Percentiles rank a stretch among this genome's conserved stretches.
Evolutionary conservation across 1,139 yeast genomes (phyloP).

Genomic region (Yamadazyma mexicana): DNA sequence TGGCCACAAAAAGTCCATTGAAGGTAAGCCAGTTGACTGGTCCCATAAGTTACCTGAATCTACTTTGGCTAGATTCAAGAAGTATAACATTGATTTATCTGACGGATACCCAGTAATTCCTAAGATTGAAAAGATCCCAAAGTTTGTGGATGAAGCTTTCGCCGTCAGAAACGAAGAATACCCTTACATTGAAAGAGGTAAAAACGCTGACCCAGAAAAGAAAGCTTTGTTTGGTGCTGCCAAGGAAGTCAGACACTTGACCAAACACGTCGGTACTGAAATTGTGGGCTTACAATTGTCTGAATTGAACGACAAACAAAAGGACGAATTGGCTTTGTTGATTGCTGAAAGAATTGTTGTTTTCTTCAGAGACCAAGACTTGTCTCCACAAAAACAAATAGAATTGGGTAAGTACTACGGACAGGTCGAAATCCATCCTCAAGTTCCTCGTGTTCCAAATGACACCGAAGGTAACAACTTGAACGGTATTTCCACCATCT

Average conservation of each 20-base stretch:
- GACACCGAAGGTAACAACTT: constrained; percentile 18
- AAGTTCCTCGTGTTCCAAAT: constrained; percentile 34
- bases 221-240: constrained; percentile 55
- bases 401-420: constrained; percentile 45
- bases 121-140: constrained; percentile 36
- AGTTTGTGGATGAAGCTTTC: constrained; percentile 52
- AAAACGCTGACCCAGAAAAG: constrained; percentile 53
- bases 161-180: constrained; percentile 41
- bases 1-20: constrained; percentile 2
- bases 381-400: constrained; percentile 46
- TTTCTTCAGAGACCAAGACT: constrained; percentile 44
- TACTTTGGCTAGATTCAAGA: constrained; percentile 25
- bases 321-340: constrained; percentile 49
- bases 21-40: constrained; percentile 14
- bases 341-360: constrained; percentile 46
- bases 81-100: constrained; percentile 30
- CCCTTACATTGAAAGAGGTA: constrained; percentile 48
- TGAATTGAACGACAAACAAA: constrained; percentile 50
- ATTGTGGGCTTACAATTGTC: constrained; percentile 52
- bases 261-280: constrained; percentile 57
- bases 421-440: constrained; percentile 44
- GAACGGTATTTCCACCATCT: constrained; percentile 50
- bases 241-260: constrained; percentile 44
- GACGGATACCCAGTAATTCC: constrained; percentile 34
- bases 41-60: constrained; percentile 18